Conservation (phyloP, 192 early-diverging fungal species). For the Umbelopsis isabellina region DNA sequence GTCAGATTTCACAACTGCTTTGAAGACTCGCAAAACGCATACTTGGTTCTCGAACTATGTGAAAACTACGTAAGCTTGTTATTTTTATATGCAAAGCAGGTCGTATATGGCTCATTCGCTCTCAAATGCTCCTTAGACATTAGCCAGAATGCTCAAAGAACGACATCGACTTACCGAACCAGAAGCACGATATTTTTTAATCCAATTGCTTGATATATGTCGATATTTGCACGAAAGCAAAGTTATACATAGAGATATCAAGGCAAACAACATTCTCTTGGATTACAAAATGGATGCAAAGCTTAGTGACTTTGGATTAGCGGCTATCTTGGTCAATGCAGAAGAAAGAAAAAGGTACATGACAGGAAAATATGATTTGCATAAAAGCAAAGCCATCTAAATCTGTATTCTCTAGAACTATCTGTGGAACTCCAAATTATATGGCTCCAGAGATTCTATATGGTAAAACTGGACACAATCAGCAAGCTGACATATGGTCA, state of each 20-base stretch:
- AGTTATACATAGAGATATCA: constrained; percentile 95
- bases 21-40: constrained; percentile 87
- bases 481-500: constrained; percentile 95
- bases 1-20: constrained; percentile 82
- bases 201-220: constrained; percentile 78
- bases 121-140: constrained; percentile 60
- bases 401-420: constrained; percentile 60
- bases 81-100: neutral
- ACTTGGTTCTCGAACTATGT: constrained; percentile 92
- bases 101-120: neutral
- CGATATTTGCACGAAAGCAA: constrained; percentile 77
- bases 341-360: constrained; percentile 88
- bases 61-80: constrained; percentile 66
- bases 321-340: constrained; percentile 75
- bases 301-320: constrained; percentile 96
- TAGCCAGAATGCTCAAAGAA: constrained; percentile 79
- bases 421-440: constrained; percentile 97
- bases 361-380: neutral
- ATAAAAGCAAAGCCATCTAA: neutral
- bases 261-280: constrained; percentile 93
- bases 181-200: constrained; percentile 88
- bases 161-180: constrained; percentile 84
- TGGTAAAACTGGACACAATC: constrained; percentile 82
- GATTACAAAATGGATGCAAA: constrained; percentile 82
- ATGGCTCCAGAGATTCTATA: constrained; percentile 96